phyloP scores from a whole-genome alignment of 306 rosid genomes.

The Pueraria montana region DNA sequence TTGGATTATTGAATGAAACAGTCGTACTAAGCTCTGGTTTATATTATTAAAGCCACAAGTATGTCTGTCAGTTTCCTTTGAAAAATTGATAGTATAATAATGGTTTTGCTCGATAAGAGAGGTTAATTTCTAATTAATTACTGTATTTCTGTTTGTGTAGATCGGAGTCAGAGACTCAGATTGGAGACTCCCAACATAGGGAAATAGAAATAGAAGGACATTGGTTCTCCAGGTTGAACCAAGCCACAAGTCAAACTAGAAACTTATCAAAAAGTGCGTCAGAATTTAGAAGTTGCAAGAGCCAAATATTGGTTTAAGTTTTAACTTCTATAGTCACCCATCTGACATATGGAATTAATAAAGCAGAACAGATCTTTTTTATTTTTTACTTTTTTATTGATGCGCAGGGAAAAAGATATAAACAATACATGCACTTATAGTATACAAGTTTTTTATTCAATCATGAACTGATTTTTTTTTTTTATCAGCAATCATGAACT shows the following conservation, averaged over 20 bases:
- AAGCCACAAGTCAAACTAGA: constrained; percentile 53
- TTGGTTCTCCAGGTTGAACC: constrained; percentile 48
- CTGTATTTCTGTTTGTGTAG: constrained; percentile 10
- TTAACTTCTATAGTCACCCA: constrained; percentile 9
- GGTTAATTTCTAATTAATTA: constrained; percentile 32
- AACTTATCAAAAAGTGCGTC: constrained; percentile 44
- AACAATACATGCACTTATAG: not conserved
- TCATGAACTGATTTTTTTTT: no score
- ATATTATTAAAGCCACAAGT: constrained; percentile 57
- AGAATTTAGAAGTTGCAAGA: not conserved
- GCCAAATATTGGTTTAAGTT: not conserved
- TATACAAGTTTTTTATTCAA: not conserved
- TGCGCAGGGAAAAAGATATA: not conserved
- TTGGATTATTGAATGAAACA: constrained; percentile 45
- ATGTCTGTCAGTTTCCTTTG: constrained; percentile 79
- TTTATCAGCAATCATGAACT: no score
- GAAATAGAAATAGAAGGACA: constrained; percentile 28
- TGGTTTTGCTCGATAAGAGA: constrained; percentile 49
- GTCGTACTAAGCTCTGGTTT: not conserved
- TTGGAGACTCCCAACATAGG: constrained; percentile 25
- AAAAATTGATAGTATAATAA: not conserved
- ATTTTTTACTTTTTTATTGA: not conserved
- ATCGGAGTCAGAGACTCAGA: constrained; percentile 5
- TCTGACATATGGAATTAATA: not conserved
- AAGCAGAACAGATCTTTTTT: not conserved